phyloP scores from a whole-genome alignment of 2,329 filamentous ascomycete genomes.

The Clarireedia homoeocarpa region DNA sequence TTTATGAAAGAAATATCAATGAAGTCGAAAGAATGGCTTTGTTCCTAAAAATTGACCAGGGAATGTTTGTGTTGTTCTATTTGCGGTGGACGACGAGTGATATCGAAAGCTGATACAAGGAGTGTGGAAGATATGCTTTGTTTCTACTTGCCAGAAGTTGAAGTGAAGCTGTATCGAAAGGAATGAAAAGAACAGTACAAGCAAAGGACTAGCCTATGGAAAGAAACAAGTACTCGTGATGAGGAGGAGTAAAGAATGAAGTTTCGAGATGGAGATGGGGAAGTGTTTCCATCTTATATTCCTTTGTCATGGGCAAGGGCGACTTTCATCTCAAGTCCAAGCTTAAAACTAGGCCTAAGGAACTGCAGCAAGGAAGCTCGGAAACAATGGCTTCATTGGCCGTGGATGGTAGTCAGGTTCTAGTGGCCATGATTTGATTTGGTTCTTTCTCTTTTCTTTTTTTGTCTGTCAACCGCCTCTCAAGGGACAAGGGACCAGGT shows the following conservation, averaged over 20 bases:
- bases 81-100: too few species aligned
- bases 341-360: neutral
- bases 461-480: neutral
- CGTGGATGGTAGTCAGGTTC: neutral
- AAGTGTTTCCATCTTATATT: conserved; percentile 4
- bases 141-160: too few species aligned
- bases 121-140: too few species aligned
- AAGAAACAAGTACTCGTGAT: neutral
- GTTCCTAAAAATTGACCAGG: too few species aligned
- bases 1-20: too few species aligned
- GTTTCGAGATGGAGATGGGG: neutral
- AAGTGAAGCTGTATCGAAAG: too few species aligned
- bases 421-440: neutral
- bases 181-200: too few species aligned
- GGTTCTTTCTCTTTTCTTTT: too few species aligned
- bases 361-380: conserved; percentile 3
- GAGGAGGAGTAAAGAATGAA: neutral
- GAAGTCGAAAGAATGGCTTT: too few species aligned
- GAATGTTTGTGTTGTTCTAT: too few species aligned
- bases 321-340: neutral
- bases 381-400: conserved; percentile 4
- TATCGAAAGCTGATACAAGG: too few species aligned
- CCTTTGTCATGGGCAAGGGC: neutral
- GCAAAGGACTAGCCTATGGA: too few species aligned
- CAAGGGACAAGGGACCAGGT: neutral